Percentiles rank a stretch among this genome's conserved stretches.
Evolutionary conservation across 257 asterid genomes (phyloP).

Genomic region (Handroanthus guayacan): DNA sequence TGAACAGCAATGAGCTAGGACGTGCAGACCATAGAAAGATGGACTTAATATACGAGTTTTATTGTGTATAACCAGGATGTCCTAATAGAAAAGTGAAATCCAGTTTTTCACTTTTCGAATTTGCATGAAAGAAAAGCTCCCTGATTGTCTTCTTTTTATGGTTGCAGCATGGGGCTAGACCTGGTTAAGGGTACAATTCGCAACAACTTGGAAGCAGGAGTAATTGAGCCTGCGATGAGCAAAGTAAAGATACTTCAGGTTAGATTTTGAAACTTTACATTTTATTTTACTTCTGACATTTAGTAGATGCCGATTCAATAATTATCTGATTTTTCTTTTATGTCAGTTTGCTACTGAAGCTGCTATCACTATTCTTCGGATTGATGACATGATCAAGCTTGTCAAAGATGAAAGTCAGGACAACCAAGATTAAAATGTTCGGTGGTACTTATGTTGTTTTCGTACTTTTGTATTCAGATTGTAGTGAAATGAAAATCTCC

Average conservation of each 20-base stretch:
- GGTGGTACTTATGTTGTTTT: neutral
- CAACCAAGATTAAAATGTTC: constrained; percentile 27
- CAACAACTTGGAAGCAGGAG: constrained; percentile 93
- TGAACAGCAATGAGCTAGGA: neutral
- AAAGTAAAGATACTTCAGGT: constrained; percentile 98
- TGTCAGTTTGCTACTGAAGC: constrained; percentile 98
- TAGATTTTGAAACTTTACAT: constrained; percentile 16
- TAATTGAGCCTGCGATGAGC: constrained; percentile 99
- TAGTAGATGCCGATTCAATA: neutral
- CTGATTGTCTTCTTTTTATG: neutral
- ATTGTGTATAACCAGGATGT: neutral
- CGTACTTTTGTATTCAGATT: neutral
- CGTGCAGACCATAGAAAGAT: neutral
- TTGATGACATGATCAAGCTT: constrained; percentile 96
- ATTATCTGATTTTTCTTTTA: neutral
- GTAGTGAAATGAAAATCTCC: neutral
- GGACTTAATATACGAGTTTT: neutral
- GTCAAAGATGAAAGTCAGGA: constrained; percentile 83
- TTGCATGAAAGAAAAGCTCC: too few species aligned
- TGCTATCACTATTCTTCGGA: constrained; percentile 94
- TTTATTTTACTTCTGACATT: neutral
- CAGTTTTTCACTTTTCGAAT: too few species aligned
- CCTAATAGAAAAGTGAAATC: neutral
- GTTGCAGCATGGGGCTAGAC: constrained; percentile 95
- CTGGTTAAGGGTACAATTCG: constrained; percentile 79